These are phyloP conservation scores for Trichoderma atroviride DNA, from an alignment of 2,329 filamentous ascomycete genomes.

Conservation along the genomic window DNA sequence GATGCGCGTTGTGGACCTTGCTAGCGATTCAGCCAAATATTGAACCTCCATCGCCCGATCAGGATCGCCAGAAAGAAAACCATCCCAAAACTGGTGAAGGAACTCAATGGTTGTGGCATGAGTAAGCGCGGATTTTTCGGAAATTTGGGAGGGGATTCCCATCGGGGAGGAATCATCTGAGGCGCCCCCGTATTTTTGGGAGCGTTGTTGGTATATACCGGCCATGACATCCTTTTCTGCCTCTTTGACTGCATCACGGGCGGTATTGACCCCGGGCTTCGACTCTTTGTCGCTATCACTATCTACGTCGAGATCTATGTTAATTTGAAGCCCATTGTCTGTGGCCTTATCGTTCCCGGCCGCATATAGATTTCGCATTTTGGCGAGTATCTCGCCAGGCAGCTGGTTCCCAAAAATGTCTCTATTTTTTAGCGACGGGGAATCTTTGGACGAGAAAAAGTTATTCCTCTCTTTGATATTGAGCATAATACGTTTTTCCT, in stretches of 20 bases:
- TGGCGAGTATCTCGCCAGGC: conserved; percentile 67
- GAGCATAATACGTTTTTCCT: conserved; percentile 77
- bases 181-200: conserved; percentile 58
- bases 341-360: conserved; percentile 52
- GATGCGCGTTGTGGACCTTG: conserved; percentile 76
- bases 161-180: conserved; percentile 55
- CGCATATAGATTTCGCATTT: conserved; percentile 63
- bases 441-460: conserved; percentile 70
- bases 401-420: conserved; percentile 68
- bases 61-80: conserved; percentile 85
- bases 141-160: conserved; percentile 57
- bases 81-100: conserved; percentile 94
- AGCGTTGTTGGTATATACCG: conserved; percentile 63
- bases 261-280: conserved; percentile 65
- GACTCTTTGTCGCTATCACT: conserved; percentile 67
- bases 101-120: conserved; percentile 95
- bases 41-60: conserved; percentile 79
- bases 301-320: conserved; percentile 70
- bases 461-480: conserved; percentile 86
- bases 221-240: conserved; percentile 69
- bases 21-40: conserved; percentile 79
- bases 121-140: conserved; percentile 65
- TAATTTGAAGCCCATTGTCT: conserved; percentile 62
- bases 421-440: conserved; percentile 48
- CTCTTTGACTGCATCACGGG: conserved; percentile 64